phyloP scores from a whole-genome alignment of 2,329 filamentous ascomycete genomes.

The Ophiostoma piceae region DNA sequence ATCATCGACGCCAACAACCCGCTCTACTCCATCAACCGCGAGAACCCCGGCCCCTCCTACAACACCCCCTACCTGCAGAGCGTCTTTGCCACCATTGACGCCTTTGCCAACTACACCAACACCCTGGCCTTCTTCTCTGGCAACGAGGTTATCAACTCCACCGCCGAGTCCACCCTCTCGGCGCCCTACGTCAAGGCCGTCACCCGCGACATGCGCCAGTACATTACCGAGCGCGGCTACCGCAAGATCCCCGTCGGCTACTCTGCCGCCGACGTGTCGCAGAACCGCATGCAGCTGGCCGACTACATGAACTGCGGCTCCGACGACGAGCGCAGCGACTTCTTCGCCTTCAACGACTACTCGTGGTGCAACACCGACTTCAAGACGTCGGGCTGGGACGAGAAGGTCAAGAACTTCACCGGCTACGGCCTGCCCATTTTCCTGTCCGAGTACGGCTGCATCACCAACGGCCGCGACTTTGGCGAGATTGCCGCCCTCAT shows the following conservation, averaged over 20 bases:
- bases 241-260: constrained; percentile 70
- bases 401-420: constrained; percentile 82
- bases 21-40: constrained; percentile 79
- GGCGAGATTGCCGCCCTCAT: constrained; percentile 76
- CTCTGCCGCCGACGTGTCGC: constrained; percentile 71
- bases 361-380: constrained; percentile 76
- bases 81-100: constrained; percentile 83
- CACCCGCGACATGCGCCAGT: constrained; percentile 70
- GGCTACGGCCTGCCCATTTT: constrained; percentile 87
- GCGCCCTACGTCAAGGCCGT: constrained; percentile 74
- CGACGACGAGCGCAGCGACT: constrained; percentile 78
- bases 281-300: constrained; percentile 82
- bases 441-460: constrained; percentile 93
- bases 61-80: constrained; percentile 78
- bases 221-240: constrained; percentile 57
- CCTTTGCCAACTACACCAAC: constrained; percentile 77
- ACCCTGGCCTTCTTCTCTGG: constrained; percentile 81
- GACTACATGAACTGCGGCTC: constrained; percentile 90
- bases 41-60: constrained; percentile 68
- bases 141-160: constrained; percentile 73
- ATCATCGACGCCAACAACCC: constrained; percentile 89
- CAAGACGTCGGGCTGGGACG: constrained; percentile 69
- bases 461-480: constrained; percentile 73
- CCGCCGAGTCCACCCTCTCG: constrained; percentile 55
- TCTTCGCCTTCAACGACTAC: constrained; percentile 87